These are phyloP conservation scores for Acacia melanoxylon DNA, from an alignment of 306 rosid species.

Conservation along the genomic window DNA sequence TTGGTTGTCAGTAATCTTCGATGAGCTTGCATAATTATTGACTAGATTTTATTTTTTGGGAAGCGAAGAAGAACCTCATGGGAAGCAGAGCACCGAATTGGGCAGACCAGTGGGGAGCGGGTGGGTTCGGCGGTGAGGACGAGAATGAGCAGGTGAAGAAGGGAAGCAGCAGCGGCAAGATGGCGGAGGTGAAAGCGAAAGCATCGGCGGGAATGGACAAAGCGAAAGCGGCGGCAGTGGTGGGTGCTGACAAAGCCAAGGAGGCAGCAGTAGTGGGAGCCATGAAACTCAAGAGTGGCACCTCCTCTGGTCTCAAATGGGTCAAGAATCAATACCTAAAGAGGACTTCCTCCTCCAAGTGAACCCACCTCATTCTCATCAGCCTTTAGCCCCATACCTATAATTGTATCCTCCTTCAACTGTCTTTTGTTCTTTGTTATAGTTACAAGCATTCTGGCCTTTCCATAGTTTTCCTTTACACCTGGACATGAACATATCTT, in stretches of 20 bases:
- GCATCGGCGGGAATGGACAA: constrained; percentile 56
- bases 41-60: not conserved
- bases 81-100: constrained; percentile 81
- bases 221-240: constrained; percentile 55
- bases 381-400: no score
- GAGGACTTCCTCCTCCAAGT: constrained; percentile 62
- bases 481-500: not conserved
- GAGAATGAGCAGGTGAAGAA: constrained; percentile 39
- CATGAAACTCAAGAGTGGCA: constrained; percentile 53
- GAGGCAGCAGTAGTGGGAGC: constrained; percentile 41
- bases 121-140: constrained; percentile 37
- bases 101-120: constrained; percentile 77
- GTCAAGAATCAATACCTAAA: constrained; percentile 66
- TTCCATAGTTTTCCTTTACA: not conserved
- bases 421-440: not conserved
- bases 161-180: constrained; percentile 50
- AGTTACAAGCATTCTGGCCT: not conserved
- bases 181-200: constrained; percentile 48
- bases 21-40: not conserved
- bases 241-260: constrained; percentile 48
- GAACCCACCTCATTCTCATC: not conserved
- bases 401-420: not conserved
- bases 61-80: constrained; percentile 32
- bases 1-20: not conserved
- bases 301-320: constrained; percentile 75